Base-by-base conservation (phyloP, 2,329 filamentous ascomycete genomes). In the Colletotrichum sidae region DNA sequence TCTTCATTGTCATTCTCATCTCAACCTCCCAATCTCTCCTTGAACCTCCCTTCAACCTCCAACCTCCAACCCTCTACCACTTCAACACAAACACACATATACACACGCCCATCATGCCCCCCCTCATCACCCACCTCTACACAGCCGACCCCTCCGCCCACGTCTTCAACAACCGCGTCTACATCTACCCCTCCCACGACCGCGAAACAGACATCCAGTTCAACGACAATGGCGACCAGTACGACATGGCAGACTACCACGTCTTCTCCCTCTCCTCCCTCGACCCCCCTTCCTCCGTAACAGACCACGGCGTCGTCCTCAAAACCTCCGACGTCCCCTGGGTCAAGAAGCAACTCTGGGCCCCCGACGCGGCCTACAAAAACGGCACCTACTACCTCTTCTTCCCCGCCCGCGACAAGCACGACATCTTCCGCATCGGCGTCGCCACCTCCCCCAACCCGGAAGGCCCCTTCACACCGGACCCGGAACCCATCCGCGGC, bases 181-280 rank as follows among this genome's bases (percentile, higher is more conserved):
- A 93, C 81, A 86, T 94, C 78, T 94, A 94, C 80, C 91, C 92
- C 17, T 94, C 91, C 25, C 91, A 94, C 79, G 91, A 94, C 78
- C 86, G 90, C 70, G 89, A 92, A 76, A 92, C 90, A 6, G 85
- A 88, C 76, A 92, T 93, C 76, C 63, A 85, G 62, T 90, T 91
- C 82, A 94, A 94, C 80, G 91, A 94, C 83, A 93, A 93, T 83
- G 92, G 92, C 74, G 91, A 93, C 79, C 92, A 94, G 76, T 94
- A 93, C 76, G 92, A 93, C 80, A 94, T 94, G 92, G 84, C 80
- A 60, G 92, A 94, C 81, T 94, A 94, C 83, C 91, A 94, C 77
- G 92, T 94, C 75, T 89, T 94, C 77, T 89, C 86, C 69, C 79
- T 79, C 34, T 70, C 76, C 10, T 81, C 79, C 35, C 77, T 87